Percentiles rank a stretch among this genome's conserved stretches.
Evolutionary conservation across 2,329 filamentous ascomycete genomes (phyloP).

Genomic region (Arthrobotrys entomopaga): DNA sequence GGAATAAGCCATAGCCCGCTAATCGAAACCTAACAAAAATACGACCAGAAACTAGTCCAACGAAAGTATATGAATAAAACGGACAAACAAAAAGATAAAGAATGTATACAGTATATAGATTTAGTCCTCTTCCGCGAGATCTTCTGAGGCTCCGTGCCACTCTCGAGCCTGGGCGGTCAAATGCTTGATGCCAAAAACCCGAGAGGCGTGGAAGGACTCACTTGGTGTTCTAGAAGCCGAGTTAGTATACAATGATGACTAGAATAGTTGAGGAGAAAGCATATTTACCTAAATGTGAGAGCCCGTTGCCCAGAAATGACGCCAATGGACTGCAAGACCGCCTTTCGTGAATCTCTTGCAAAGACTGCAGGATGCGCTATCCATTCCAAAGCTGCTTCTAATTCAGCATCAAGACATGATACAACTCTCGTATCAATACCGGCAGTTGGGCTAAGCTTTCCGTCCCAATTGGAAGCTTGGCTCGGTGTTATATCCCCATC

Average conservation of each 20-base stretch:
- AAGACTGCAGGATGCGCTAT: constrained; percentile 97
- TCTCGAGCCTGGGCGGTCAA: constrained; percentile 85
- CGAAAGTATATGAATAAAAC: constrained; percentile 45
- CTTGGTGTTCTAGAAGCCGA: constrained; percentile 71
- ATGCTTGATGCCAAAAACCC: constrained; percentile 81
- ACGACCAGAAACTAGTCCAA: constrained; percentile 39
- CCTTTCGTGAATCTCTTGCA: constrained; percentile 90
- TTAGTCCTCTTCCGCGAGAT: constrained; percentile 59
- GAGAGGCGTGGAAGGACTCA: constrained; percentile 86
- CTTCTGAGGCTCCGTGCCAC: constrained; percentile 75
- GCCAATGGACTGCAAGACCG: constrained; percentile 93
- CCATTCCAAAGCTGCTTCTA: constrained; percentile 93
- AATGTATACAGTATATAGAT: constrained; percentile 10
- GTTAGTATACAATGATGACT: neutral
- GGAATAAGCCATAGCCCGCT: constrained; percentile 55
- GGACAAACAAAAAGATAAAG: constrained; percentile 39
- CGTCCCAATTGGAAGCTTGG: constrained; percentile 61
- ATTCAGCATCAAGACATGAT: constrained; percentile 85
- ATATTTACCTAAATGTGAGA: constrained; percentile 75
- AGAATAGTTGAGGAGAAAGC: neutral
- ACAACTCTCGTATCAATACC: constrained; percentile 88
- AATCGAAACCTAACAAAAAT: constrained; percentile 56
- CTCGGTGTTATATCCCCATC: constrained; percentile 48
- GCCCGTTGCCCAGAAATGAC: constrained; percentile 94
- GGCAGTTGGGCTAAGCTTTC: constrained; percentile 70